Evolutionary conservation across 441 rosid genomes (phyloP).

Genomic region (Erysimum pusillum): DNA sequence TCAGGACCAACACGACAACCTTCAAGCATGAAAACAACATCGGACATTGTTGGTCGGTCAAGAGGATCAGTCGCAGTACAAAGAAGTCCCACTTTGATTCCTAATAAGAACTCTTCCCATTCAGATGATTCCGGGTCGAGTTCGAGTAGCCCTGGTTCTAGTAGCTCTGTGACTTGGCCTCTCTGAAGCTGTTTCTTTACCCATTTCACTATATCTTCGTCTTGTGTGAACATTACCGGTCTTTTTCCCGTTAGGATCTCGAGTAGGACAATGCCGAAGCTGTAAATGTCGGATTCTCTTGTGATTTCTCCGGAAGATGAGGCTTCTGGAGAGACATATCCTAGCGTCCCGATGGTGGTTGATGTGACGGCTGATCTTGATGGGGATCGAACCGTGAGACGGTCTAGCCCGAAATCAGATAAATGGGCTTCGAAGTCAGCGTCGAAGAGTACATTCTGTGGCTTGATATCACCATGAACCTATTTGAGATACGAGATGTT

Average conservation of each 20-base stretch:
- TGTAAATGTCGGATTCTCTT: constrained; percentile 88
- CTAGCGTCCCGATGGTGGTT: constrained; percentile 73
- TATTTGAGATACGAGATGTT: constrained; percentile 16
- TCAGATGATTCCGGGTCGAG: constrained; percentile 97
- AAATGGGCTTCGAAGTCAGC: constrained; percentile 82
- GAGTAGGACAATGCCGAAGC: constrained; percentile 90
- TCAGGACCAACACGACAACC: constrained; percentile 97
- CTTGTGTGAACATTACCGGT: constrained; percentile 92
- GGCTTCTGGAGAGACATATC: constrained; percentile 90
- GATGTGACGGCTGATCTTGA: constrained; percentile 83
- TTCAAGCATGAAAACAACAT: constrained; percentile 97
- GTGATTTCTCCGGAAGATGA: constrained; percentile 67
- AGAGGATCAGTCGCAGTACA: constrained; percentile 93
- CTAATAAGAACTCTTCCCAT: constrained; percentile 97
- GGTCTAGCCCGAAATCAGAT: constrained; percentile 72
- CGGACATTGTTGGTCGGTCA: constrained; percentile 90
- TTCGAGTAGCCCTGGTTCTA: constrained; percentile 93
- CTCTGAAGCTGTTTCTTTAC: constrained; percentile 94
- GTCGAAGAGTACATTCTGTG: constrained; percentile 79
- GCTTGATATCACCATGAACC: constrained; percentile 77
- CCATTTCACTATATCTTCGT: constrained; percentile 98
- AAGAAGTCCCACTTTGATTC: constrained; percentile 94
- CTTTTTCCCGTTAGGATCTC: constrained; percentile 90
- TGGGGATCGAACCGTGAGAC: constrained; percentile 59
- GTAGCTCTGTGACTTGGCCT: constrained; percentile 85